Conservation (phyloP, 345 rosid genomes). For the Trapa incisa region DNA sequence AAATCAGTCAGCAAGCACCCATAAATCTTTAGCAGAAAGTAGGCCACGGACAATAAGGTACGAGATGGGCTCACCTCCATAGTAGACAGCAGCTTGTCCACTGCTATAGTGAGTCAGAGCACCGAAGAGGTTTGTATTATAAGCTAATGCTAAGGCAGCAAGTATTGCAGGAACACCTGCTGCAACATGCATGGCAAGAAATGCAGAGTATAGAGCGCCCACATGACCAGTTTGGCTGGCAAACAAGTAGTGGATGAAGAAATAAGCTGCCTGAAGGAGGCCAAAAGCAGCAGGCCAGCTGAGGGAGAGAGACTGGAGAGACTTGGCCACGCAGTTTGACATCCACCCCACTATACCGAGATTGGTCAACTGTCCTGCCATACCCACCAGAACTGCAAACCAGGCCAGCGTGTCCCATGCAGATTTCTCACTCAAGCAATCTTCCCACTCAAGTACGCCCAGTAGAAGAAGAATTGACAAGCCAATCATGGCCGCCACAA, state of each 20-base stretch:
- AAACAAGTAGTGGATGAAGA: conserved; percentile 83
- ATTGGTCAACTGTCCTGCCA: conserved; percentile 91
- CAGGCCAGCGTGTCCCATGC: conserved; percentile 98
- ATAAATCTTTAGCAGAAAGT: not conserved
- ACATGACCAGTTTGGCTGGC: conserved; percentile 98
- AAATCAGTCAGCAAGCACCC: not conserved
- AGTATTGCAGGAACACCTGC: conserved; percentile 75
- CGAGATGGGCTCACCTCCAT: conserved; percentile 52
- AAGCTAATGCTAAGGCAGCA: conserved; percentile 83
- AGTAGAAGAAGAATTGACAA: conserved; percentile 67
- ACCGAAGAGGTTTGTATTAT: conserved; percentile 85
- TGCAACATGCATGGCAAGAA: conserved; percentile 88
- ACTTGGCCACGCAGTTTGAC: conserved; percentile 61
- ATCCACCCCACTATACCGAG: conserved; percentile 83
- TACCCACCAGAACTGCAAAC: conserved; percentile 88
- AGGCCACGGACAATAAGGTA: not conserved
- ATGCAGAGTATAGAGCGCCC: conserved; percentile 91
- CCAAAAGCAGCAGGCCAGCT: conserved; percentile 87
- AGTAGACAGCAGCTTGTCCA: conserved; percentile 96
- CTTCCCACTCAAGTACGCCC: conserved; percentile 96
- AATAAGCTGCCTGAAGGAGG: conserved; percentile 87
- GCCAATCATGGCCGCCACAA: conserved; percentile 94
- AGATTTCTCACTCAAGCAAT: conserved; percentile 85
- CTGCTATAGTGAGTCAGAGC: conserved; percentile 96
- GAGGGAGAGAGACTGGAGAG: conserved; percentile 57